Percentiles rank a stretch among this genome's conserved stretches.
These are phyloP conservation scores for Phaeomoniella chlamydospora DNA, from an alignment of 2,329 filamentous ascomycete genomes.

Conservation along the genomic window DNA sequence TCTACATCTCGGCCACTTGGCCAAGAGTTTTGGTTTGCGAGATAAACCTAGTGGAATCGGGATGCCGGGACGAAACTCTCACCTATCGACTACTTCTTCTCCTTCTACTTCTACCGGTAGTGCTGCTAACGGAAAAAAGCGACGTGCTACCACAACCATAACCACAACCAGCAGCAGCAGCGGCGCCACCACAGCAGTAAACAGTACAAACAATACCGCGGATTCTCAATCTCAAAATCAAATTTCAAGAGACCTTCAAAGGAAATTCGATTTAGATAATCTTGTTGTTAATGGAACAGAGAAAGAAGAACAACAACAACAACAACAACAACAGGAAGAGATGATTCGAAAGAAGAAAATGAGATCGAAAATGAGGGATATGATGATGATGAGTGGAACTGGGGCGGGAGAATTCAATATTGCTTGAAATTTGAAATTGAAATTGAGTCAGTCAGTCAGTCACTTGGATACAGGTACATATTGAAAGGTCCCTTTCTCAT, in stretches of 20 bases:
- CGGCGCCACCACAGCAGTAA: neutral
- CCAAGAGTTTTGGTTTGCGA: constrained; percentile 81
- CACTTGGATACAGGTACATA: too few relatives aligned
- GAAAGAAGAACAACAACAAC: constrained; percentile 3
- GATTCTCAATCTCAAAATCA: constrained; percentile 14
- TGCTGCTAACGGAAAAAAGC: constrained; percentile 29
- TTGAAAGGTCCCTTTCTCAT: too few relatives aligned
- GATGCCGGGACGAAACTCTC: constrained; percentile 18
- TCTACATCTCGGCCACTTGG: constrained; percentile 80
- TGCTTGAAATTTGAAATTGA: constrained; percentile 19
- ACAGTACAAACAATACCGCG: constrained; percentile 18
- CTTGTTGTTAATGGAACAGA: constrained; percentile 12
- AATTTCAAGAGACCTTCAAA: constrained; percentile 17
- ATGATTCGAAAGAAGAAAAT: constrained; percentile 34
- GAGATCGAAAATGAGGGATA: constrained; percentile 36
- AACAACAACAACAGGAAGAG: constrained; percentile 17
- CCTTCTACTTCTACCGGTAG: constrained; percentile 15
- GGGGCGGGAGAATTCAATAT: constrained; percentile 45
- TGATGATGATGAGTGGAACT: constrained; percentile 32
- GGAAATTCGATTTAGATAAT: constrained; percentile 9
- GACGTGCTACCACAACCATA: constrained; percentile 17
- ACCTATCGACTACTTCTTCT: constrained; percentile 24
- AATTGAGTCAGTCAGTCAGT: neutral
- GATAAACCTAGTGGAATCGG: constrained; percentile 75
- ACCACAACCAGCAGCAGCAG: neutral